A percentile compares a stretch with the other conserved stretches of the same genome.
Evolutionary conservation across 208 protist genomes (phyloP).

Genomic region (Trypanosoma melophagium): DNA sequence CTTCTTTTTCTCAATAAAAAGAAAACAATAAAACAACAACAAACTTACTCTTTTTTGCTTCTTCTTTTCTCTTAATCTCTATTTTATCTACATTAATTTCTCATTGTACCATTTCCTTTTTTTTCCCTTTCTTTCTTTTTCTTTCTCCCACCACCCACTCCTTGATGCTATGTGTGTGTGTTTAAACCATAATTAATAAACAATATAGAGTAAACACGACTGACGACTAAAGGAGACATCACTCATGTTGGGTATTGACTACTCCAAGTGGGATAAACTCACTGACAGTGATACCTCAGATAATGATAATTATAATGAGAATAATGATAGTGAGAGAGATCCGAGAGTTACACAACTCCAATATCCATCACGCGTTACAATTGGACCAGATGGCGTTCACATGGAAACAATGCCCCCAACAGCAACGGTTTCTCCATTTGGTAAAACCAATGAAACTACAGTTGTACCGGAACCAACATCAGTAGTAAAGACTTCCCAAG

Average conservation of each 20-base stretch:
- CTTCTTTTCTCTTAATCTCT: conserved; percentile 14
- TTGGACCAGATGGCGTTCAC: conserved; percentile 60
- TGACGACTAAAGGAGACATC: neutral
- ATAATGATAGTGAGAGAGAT: neutral
- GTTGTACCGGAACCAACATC: neutral
- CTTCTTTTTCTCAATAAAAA: no score
- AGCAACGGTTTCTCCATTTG: conserved; percentile 56
- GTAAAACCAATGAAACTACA: neutral
- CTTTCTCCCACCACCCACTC: neutral
- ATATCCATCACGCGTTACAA: conserved; percentile 59
- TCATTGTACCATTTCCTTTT: conserved; percentile 3
- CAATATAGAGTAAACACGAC: neutral
- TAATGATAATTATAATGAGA: neutral
- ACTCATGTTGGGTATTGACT: conserved; percentile 65
- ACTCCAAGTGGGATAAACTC: conserved; percentile 83
- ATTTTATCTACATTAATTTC: conserved; percentile 18
- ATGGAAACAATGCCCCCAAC: conserved; percentile 33
- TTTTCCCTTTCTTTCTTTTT: neutral
- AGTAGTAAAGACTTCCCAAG: neutral
- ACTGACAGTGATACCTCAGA: conserved; percentile 33
- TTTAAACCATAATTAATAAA: neutral
- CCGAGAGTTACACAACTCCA: conserved; percentile 56
- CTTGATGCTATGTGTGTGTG: neutral
- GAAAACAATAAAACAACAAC: no score
- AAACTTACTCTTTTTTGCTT: conserved; percentile 9